A percentile compares a stretch with the other conserved stretches of the same genome.
These are phyloP conservation scores for Microcyclosporella mali DNA, from an alignment of 2,329 filamentous ascomycete species.

Conservation along the genomic window DNA sequence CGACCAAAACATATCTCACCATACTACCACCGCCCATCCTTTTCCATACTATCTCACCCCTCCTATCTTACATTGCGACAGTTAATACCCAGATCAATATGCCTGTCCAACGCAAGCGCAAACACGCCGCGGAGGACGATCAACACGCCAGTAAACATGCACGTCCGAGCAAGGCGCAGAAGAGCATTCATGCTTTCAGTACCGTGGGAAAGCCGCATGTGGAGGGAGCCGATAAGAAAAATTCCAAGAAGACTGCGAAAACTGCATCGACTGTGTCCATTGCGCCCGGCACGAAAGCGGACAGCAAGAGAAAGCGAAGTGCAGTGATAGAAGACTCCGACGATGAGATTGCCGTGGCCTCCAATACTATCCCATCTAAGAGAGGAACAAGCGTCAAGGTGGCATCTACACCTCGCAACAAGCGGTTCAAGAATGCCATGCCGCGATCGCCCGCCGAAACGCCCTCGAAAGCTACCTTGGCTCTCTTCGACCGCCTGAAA, in stretches of 20 bases:
- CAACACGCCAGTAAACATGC: slow-evolving; percentile 22
- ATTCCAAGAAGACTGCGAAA: slow-evolving; percentile 20
- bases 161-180: slow-evolving; percentile 13
- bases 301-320: slow-evolving; percentile 24
- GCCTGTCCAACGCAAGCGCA: slow-evolving; percentile 26
- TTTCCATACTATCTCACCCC: not conserved
- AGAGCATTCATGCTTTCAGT: slow-evolving; percentile 22
- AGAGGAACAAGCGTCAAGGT: slow-evolving; percentile 4
- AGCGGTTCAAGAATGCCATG: slow-evolving; percentile 28
- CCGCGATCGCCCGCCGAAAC: slow-evolving; percentile 29
- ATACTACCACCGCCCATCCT: not conserved
- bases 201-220: slow-evolving; percentile 16
- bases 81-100: slow-evolving; percentile 42
- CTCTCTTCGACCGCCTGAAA: slow-evolving; percentile 31
- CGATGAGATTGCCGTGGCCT: slow-evolving; percentile 15
- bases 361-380: not conserved
- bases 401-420: slow-evolving; percentile 26
- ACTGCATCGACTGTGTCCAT: slow-evolving; percentile 14
- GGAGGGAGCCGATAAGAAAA: slow-evolving; percentile 11
- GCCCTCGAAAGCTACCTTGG: slow-evolving; percentile 30
- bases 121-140: slow-evolving; percentile 18
- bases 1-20: not conserved
- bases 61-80: slow-evolving; percentile 35
- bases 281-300: slow-evolving; percentile 6
- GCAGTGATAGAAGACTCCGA: slow-evolving; percentile 22